Conservation (phyloP, 192 early-diverging fungal genomes). For the Linnemannia hyalina region DNA sequence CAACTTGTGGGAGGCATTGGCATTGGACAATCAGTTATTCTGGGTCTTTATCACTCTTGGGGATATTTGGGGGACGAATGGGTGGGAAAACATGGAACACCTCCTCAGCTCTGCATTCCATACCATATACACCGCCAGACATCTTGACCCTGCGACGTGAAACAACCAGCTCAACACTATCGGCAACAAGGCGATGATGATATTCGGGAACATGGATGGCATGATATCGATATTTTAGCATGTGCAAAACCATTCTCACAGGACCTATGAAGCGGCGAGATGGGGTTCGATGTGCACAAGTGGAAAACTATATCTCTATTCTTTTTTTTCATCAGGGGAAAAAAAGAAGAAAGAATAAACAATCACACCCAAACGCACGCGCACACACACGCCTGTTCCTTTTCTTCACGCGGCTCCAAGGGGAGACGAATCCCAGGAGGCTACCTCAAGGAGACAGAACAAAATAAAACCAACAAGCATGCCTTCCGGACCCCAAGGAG, state of each 20-base stretch:
- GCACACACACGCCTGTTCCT: not conserved
- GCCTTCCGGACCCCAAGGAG: not conserved
- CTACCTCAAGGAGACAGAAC: slow-evolving; percentile 17
- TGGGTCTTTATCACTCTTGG: not conserved
- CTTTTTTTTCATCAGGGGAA: not conserved
- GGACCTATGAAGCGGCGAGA: slow-evolving; percentile 2
- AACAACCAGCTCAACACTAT: not conserved
- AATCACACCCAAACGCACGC: not conserved
- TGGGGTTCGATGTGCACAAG: slow-evolving; percentile 5
- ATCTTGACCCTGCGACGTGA: not conserved
- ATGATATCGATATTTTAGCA: slow-evolving; percentile 32
- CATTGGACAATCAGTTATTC: not conserved
- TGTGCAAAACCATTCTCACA: slow-evolving; percentile 24
- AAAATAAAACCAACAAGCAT: not conserved
- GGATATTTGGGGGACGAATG: not conserved
- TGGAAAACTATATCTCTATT: slow-evolving; percentile 16
- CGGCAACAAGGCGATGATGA: not conserved
- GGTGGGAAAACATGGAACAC: not conserved
- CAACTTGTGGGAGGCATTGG: not conserved
- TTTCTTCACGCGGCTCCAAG: slow-evolving; percentile 5
- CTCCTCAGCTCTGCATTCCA: not conserved
- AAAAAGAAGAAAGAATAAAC: not conserved
- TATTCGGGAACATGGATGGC: slow-evolving; percentile 10
- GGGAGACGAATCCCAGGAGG: slow-evolving; percentile 3
- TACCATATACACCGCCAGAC: not conserved